These are phyloP conservation scores for Aotearoamyces nothofagi DNA, from an alignment of 2,329 filamentous ascomycete genomes.

Conservation along the genomic window DNA sequence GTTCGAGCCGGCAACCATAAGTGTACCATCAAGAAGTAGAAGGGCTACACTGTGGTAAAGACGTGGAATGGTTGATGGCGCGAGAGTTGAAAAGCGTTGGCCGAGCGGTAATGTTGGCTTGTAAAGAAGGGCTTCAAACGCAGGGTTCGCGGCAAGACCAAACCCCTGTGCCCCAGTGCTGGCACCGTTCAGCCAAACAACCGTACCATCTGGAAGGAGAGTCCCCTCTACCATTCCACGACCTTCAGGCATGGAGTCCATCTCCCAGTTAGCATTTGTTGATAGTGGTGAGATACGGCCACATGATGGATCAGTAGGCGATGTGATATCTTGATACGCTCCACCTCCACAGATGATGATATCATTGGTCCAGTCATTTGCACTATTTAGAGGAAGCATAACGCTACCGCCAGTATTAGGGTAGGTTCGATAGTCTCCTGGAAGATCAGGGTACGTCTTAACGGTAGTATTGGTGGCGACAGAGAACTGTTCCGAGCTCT, in stretches of 20 bases:
- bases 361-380: constrained; percentile 35
- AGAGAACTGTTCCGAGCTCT: constrained; percentile 39
- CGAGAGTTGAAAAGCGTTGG: constrained; percentile 30
- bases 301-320: constrained; percentile 42
- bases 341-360: constrained; percentile 44
- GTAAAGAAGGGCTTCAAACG: constrained; percentile 40
- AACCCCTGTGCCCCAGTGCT: constrained; percentile 44
- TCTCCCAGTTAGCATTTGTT: constrained; percentile 32
- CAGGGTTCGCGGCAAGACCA: constrained; percentile 35
- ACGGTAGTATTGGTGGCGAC: constrained; percentile 27
- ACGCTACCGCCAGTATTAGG: constrained; percentile 44
- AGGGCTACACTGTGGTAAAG: constrained; percentile 47
- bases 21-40: constrained; percentile 40
- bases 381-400: constrained; percentile 34
- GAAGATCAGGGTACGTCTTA: constrained; percentile 32
- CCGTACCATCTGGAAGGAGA: constrained; percentile 42
- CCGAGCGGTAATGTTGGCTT: constrained; percentile 34
- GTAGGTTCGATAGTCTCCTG: constrained; percentile 41
- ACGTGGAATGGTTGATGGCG: constrained; percentile 26
- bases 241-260: constrained; percentile 42
- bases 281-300: constrained; percentile 37
- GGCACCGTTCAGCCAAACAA: constrained; percentile 43
- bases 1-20: constrained; percentile 44
- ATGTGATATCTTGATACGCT: constrained; percentile 40
- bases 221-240: constrained; percentile 44